These are phyloP conservation scores for Melampsora larici-populina DNA, from an alignment of 1,284 basidiomycete genomes.

Conservation along the genomic window DNA sequence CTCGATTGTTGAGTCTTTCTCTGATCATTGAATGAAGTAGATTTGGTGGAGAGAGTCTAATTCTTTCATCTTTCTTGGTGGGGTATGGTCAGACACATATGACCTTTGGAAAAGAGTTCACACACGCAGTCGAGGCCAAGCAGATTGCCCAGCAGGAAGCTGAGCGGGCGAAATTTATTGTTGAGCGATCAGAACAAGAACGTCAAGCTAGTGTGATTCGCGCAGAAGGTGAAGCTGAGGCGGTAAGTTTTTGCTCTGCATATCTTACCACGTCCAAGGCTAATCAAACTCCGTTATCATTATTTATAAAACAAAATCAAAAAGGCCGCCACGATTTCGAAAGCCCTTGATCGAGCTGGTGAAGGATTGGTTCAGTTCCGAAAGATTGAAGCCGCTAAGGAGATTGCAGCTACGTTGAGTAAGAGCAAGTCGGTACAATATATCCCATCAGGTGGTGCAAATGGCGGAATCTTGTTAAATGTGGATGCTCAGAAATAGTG, in stretches of 20 bases:
- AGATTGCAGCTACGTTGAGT: slow-evolving; percentile 66
- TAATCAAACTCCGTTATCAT: not conserved
- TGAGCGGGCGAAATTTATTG: slow-evolving; percentile 96
- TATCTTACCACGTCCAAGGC: slow-evolving; percentile 3
- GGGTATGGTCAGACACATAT: slow-evolving; percentile 57
- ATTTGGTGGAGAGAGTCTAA: not conserved
- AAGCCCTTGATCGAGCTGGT: slow-evolving; percentile 87
- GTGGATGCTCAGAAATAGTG: slow-evolving; percentile 65
- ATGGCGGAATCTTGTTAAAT: slow-evolving; percentile 68
- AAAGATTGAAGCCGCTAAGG: slow-evolving; percentile 96
- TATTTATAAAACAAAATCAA: not conserved
- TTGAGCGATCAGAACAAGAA: slow-evolving; percentile 95
- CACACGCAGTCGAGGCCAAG: slow-evolving; percentile 90
- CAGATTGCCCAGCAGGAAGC: slow-evolving; percentile 97
- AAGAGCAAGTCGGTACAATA: slow-evolving; percentile 79
- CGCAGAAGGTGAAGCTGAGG: slow-evolving; percentile 97
- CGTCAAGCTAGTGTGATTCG: slow-evolving; percentile 96
- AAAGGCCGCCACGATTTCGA: slow-evolving; percentile 77
- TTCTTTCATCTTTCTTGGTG: not conserved
- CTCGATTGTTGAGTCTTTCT: slow-evolving; percentile 71
- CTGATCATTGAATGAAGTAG: not conserved
- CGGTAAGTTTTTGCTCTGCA: slow-evolving; percentile 51
- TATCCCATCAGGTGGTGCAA: slow-evolving; percentile 73
- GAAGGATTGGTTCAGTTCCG: slow-evolving; percentile 92
- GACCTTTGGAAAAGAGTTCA: slow-evolving; percentile 62